phyloP scores from a whole-genome alignment of 2,329 filamentous ascomycete genomes.

The Xylaria sp. region DNA sequence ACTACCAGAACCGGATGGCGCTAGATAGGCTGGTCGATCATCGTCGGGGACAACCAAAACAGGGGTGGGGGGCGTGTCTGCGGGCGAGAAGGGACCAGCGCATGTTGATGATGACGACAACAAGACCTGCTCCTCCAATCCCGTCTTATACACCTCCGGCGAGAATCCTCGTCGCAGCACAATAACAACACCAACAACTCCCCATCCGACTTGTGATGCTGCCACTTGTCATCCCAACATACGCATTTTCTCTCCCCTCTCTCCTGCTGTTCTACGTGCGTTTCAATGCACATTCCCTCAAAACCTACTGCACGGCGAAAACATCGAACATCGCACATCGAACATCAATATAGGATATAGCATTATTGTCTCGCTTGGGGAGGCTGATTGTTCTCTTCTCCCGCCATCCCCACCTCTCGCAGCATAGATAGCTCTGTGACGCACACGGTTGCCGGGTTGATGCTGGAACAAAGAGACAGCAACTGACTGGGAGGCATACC shows the following conservation, averaged over 20 bases:
- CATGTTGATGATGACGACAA: conserved; percentile 28
- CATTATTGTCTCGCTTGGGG: too few species aligned
- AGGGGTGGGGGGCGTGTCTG: not conserved
- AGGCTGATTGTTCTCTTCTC: too few species aligned
- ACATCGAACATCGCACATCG: too few species aligned
- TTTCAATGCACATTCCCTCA: too few species aligned
- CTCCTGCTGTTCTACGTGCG: too few species aligned
- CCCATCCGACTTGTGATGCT: conserved; percentile 12
- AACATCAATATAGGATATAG: too few species aligned
- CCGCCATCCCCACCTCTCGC: too few species aligned
- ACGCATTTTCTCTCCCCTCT: not conserved
- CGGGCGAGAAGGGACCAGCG: conserved; percentile 5
- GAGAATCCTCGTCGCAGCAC: not conserved
- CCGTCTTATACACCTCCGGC: not conserved
- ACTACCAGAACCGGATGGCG: conserved; percentile 21
- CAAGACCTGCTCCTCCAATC: conserved; percentile 7
- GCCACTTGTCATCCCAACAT: conserved; percentile 23
- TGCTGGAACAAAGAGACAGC: conserved; percentile 15
- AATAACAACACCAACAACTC: not conserved
- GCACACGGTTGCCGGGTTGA: conserved; percentile 20
- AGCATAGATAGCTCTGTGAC: not conserved
- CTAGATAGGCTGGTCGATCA: not conserved
- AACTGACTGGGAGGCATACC: not conserved
- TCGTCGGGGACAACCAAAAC: conserved; percentile 1
- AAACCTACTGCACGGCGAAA: too few species aligned